Evolutionary conservation across 176 grass and related monocot genomes (phyloP), one percentile per base, ranked within the genome.

Genomic region (Tuctoria greenei): DNA sequence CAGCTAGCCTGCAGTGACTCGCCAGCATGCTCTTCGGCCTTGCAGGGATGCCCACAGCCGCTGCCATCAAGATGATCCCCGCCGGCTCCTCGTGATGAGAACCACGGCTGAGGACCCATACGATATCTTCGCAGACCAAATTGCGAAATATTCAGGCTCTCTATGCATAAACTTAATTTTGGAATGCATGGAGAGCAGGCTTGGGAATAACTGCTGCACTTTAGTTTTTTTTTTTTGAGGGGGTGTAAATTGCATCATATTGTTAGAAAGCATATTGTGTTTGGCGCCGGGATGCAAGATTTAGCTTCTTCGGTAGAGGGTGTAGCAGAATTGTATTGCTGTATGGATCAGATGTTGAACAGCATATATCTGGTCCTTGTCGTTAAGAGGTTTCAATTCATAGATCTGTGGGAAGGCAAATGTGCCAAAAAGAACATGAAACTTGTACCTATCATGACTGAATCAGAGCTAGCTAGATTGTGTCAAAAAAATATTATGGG

Each of bases 41-140:
- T 4, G 49, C 80, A 0, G 87, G 95, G 18, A 99, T 99, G 95
- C 92, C 92, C 26, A 86, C 95, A 7, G 82, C 95, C 1, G 92
- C 80, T 0, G 73, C 78, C 1, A 8, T 92, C 41, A 95, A 99
- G 71, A 43, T 99, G 69, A 88, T 99, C 28, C 95, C 95, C 4
- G 83, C 85, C 5, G 73, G 85, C 25, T 79, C 88, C 20, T 89
- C 80, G 0, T 95, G 84, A 95, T 31, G 36, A 31, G 13, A 74
- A 45, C 52, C 41, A 16, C 21, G 4, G 2, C 20, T 17, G 2
- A 14, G 43, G 6, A 7, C 4, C 25, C 45, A 34, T 21, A 67
- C 16, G 10, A 14, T 45, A 5, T 4, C 18, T 20, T 27, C 43
- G 4, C 17, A 64, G 69, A 64, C 74, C 44, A 2, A 38, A 43